These are phyloP conservation scores for Lolium rigidum DNA, from an alignment of 176 grass and related monocot genomes.

Conservation along the genomic window DNA sequence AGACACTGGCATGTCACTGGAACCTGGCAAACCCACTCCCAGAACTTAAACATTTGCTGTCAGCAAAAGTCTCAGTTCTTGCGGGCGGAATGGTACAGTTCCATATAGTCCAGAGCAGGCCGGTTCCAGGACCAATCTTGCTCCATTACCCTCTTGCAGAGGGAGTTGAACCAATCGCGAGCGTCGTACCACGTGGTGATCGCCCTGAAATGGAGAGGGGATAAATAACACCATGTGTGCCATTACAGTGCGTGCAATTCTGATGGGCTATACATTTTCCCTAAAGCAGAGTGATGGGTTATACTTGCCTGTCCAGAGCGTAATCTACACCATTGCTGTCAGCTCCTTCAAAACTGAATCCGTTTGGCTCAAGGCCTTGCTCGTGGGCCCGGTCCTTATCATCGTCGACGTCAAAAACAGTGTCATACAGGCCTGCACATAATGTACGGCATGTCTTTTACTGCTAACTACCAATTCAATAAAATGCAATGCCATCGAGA, in stretches of 20 bases:
- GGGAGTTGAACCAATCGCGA: conserved; percentile 62
- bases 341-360: conserved; percentile 88
- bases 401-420: conserved; percentile 75
- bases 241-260: conserved; percentile 4
- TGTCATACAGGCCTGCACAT: conserved; percentile 85
- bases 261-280: background rate
- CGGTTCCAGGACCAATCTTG: conserved; percentile 99
- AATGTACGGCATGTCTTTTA: background rate
- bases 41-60: background rate
- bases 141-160: conserved; percentile 94
- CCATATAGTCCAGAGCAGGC: conserved; percentile 86
- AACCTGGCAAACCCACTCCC: conserved; percentile 4
- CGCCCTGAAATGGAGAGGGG: conserved; percentile 66
- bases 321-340: conserved; percentile 68
- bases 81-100: conserved; percentile 81
- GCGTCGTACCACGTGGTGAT: conserved; percentile 73
- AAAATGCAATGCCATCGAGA: background rate
- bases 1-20: conserved; percentile 18
- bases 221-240: background rate
- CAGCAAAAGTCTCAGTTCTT: conserved; percentile 41
- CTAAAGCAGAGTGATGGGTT: background rate
- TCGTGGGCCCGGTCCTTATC: conserved; percentile 81
- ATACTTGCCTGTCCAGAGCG: conserved; percentile 74
- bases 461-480: background rate
- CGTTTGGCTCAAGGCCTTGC: conserved; percentile 84